A percentile compares a stretch with the other conserved stretches of the same genome.
phyloP scores from a whole-genome alignment of 345 rosid species.

The Salix dunnii region DNA sequence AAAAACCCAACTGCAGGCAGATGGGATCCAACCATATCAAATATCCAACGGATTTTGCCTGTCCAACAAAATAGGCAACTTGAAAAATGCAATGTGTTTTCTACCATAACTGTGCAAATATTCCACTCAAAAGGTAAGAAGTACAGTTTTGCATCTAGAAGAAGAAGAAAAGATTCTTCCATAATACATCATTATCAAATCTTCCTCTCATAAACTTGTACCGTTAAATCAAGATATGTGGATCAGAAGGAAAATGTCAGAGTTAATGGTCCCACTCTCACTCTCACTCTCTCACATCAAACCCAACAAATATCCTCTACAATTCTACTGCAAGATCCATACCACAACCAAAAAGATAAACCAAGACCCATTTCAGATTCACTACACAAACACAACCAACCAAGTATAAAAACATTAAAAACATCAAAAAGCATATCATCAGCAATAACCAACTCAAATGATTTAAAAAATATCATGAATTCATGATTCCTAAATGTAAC shows the following conservation, averaged over 20 bases:
- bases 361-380: constrained; percentile 16
- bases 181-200: constrained; percentile 29
- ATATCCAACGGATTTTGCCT: constrained; percentile 9
- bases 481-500: constrained; percentile 27
- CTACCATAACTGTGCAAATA: constrained; percentile 12
- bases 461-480: constrained; percentile 18
- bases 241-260: constrained; percentile 34
- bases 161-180: constrained; percentile 29
- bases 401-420: background rate
- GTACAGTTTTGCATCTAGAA: constrained; percentile 20
- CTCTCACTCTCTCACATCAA: constrained; percentile 31
- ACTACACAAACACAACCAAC: constrained; percentile 1
- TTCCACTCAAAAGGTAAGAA: constrained; percentile 19
- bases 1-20: constrained; percentile 17
- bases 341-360: constrained; percentile 10
- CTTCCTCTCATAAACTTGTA: constrained; percentile 18
- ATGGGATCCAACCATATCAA: constrained; percentile 15
- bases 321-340: constrained; percentile 20
- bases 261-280: constrained; percentile 56
- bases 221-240: constrained; percentile 43
- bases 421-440: constrained; percentile 4
- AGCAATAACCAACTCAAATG: background rate
- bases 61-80: background rate
- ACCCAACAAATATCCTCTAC: constrained; percentile 33
- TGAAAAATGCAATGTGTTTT: constrained; percentile 6